Base-by-base conservation (phyloP, 176 grass and related monocot genomes). In the Elaeis guineensis region DNA sequence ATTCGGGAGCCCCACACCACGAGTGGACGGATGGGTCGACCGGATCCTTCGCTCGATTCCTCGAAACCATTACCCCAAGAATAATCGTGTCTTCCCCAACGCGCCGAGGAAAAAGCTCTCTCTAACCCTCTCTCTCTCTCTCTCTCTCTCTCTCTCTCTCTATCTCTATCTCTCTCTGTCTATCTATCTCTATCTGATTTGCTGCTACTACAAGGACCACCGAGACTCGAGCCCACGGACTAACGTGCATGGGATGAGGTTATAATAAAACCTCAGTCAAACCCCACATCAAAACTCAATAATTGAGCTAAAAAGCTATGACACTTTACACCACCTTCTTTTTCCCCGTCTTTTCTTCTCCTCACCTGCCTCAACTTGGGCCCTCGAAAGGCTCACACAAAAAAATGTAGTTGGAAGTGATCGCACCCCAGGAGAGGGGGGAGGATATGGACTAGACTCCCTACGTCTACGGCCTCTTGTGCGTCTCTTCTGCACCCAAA, bases 231-330 rank as follows among this genome's bases (percentile, higher is more conserved):
- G 51, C 64, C 21, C 51, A 67, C 32, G 7, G 24, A 20, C 24
- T 54, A 29, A 67, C 22, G 64, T 55, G 64, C 16, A 29, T 21
- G 8, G 8, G 12, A 54, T 20, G 24, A 30, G 21, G 51, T 22
- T 20, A 20, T 50, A 64, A 49, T 21, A 49, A 63, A 50, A 23
- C 9, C 35, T 26, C 7, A 24, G 23, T 71, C n/a, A 63, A 73
- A 70, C 23, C 50, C 49, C 29, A 77, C 51, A 71, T 70, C 50
- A 62, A 67, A 50, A 28, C 63, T 73, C 55, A 80, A 80, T 80
- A 69, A 80, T 80, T 69, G 70, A 62, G 57, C 62, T 30, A 8
- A 74, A 79, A 74, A 80, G 70, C 49, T 61, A 50, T 49, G 16
- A 16, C 0, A 28, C 57, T 74, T 72, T 72, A 7, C 51, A 72